These are phyloP conservation scores for Pachyrhizus erosus DNA, from an alignment of 306 rosid species.

Conservation along the genomic window DNA sequence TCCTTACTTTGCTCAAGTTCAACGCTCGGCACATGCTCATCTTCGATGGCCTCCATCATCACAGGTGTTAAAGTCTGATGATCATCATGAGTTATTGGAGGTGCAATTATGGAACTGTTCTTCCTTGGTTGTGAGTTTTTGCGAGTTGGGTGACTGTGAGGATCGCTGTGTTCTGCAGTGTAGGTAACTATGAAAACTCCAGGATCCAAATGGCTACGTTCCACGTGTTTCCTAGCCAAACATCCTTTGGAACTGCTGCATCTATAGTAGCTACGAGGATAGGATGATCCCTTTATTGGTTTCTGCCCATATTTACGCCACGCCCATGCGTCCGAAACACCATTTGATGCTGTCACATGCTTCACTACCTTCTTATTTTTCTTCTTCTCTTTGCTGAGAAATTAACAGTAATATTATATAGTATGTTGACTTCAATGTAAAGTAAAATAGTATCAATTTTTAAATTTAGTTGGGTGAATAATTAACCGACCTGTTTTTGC, in stretches of 20 bases:
- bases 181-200: slow-evolving; percentile 60
- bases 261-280: slow-evolving; percentile 81
- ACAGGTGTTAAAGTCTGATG: neutral
- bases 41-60: slow-evolving; percentile 8
- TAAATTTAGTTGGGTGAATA: neutral
- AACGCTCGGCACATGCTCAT: too few species aligned
- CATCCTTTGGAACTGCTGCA: slow-evolving; percentile 85
- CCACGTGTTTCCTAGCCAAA: slow-evolving; percentile 72
- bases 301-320: slow-evolving; percentile 92
- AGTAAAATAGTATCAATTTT: neutral
- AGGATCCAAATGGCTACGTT: slow-evolving; percentile 64
- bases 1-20: neutral
- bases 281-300: slow-evolving; percentile 84
- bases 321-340: slow-evolving; percentile 66
- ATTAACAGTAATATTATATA: neutral
- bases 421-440: neutral
- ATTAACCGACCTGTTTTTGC: slow-evolving; percentile 50
- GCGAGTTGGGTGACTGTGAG: slow-evolving; percentile 63
- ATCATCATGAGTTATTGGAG: slow-evolving; percentile 7
- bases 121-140: slow-evolving; percentile 61
- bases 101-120: slow-evolving; percentile 25
- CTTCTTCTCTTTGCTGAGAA: slow-evolving; percentile 52
- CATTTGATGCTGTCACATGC: slow-evolving; percentile 58
- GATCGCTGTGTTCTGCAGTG: slow-evolving; percentile 74
- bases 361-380: slow-evolving; percentile 60